Evolutionary conservation across 1,284 basidiomycete genomes (phyloP).

Genomic region (Cutaneotrichosporon sp.): DNA sequence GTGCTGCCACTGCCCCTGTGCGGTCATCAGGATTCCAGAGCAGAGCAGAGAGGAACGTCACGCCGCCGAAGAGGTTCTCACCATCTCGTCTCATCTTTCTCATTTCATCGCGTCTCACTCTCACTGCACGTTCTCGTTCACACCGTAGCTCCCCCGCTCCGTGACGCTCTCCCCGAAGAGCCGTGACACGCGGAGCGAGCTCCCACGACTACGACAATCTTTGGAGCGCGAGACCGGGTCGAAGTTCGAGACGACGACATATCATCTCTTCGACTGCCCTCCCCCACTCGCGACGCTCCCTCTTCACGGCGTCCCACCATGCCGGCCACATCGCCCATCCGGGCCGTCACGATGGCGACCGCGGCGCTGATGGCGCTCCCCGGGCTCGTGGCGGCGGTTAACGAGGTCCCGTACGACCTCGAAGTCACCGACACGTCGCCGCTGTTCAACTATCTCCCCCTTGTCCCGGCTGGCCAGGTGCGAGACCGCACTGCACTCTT

Average conservation of each 20-base stretch:
- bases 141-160: neutral
- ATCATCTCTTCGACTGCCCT: too few relatives aligned
- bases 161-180: neutral
- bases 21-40: neutral
- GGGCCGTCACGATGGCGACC: neutral
- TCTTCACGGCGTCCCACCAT: neutral
- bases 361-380: neutral
- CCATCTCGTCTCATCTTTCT: too few relatives aligned
- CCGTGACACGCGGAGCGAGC: neutral
- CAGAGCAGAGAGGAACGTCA: neutral
- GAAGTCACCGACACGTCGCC: neutral
- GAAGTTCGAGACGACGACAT: neutral
- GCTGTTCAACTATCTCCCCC: neutral
- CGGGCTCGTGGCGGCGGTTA: neutral
- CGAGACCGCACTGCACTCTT: too few relatives aligned
- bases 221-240: neutral
- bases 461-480: too few relatives aligned
- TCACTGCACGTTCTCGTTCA: neutral
- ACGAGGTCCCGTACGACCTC: neutral
- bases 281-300: neutral
- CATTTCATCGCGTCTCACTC: neutral
- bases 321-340: neutral
- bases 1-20: too few relatives aligned
- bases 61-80: neutral
- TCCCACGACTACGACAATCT: neutral